These are phyloP conservation scores for Aurantiochytrium sp. DNA, from an alignment of 108 stramenopile species.

Conservation along the genomic window DNA sequence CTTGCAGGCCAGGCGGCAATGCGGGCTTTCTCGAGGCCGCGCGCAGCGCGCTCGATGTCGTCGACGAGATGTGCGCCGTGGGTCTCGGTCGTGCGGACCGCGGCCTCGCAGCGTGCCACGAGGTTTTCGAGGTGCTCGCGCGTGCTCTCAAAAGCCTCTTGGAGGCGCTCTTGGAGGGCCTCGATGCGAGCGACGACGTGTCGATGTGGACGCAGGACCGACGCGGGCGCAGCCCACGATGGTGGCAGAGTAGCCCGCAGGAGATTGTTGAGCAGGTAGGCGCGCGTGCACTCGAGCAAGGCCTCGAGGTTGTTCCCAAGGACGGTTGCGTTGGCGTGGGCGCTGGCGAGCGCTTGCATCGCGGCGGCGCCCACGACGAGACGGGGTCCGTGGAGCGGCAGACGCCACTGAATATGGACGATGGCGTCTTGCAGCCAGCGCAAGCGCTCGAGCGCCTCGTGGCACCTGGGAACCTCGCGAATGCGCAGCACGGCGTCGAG, in stretches of 20 bases:
- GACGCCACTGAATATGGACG: background rate
- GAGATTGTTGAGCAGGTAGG: no score
- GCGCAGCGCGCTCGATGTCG: background rate
- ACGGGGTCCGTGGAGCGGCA: background rate
- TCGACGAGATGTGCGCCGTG: background rate
- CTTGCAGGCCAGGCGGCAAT: background rate
- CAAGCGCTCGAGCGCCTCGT: background rate
- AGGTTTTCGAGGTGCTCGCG: background rate
- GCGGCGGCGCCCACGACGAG: background rate
- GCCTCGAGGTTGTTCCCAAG: no score
- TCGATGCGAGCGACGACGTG: no score
- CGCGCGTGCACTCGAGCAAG: no score
- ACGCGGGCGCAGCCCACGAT: no score
- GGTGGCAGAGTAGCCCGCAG: no score
- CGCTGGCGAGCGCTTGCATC: background rate
- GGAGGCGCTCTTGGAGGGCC: background rate
- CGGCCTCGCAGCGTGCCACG: background rate
- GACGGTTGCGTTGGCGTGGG: no score
- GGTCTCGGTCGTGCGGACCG: background rate
- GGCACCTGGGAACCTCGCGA: background rate
- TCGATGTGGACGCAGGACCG: no score
- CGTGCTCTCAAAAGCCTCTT: background rate
- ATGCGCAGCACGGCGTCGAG: background rate
- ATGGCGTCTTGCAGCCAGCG: background rate
- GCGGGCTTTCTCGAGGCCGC: background rate